Base-by-base conservation (phyloP, 805 yeast genomes). In the Wilhelminamyces savonicus region DNA sequence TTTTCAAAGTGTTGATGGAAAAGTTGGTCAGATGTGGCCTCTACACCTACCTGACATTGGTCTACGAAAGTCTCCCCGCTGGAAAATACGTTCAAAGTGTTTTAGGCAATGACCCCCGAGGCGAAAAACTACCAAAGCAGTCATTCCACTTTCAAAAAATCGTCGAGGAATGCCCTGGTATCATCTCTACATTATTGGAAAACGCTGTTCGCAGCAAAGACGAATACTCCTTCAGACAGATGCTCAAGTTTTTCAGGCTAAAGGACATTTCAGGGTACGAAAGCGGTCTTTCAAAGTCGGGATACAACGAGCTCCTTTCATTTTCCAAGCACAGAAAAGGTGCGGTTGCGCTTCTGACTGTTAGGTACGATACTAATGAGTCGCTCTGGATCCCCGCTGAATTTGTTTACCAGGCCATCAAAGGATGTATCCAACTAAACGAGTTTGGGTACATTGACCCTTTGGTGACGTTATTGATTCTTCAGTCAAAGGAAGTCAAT, bases 401-500 rank as follows among this genome's bases (percentile, higher is more conserved):
- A 4, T 37, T 53, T 1, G 36, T 63, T 4, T 50, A 52, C 23
- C 22, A 30, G 5, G 52, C 61, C 0, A 55, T 64, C 16, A 38
- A 41, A 5, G 51, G 47, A 2, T 59, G 66, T 29, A 43, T 54
- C 11, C 39, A 47, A 10, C 35, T 56, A 12, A 30, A 48, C 7
- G 42, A 46, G 28, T 51, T 35, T 33, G 51, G 48, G 16, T 48
- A 51, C 28, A 43, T 63, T 21, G 68, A 62, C 35, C n/a, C n/a
- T n/a, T n/a, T n/a, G n/a, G n/a, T n/a, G n/a, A n/a, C n/a, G n/a
- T n/a, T n/a, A n/a, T n/a, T n/a, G n/a, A n/a, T n/a, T n/a, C n/a
- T n/a, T n/a, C n/a, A n/a, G n/a, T n/a, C n/a, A n/a, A n/a, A n/a
- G n/a, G n/a, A n/a, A n/a, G n/a, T n/a, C n/a, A n/a, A n/a, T n/a